Evolutionary conservation across 2,329 filamentous ascomycete genomes (phyloP).

Genomic region (Amylocarpus encephaloides): DNA sequence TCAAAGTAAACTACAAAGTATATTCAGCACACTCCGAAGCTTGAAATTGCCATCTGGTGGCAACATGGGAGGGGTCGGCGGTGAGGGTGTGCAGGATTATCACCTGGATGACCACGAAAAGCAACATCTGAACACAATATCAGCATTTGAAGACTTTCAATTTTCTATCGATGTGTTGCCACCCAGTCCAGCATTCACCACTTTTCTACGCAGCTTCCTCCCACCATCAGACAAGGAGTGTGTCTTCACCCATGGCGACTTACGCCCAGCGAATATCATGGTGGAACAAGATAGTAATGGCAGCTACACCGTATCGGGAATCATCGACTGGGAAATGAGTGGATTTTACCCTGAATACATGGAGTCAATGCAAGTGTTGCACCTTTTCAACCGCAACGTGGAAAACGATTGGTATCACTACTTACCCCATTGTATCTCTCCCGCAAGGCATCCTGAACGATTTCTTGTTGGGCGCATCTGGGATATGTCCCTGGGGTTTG

Average conservation of each 20-base stretch:
- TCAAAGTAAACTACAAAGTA: slow-evolving; percentile 7
- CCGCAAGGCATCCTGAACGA: slow-evolving; percentile 1
- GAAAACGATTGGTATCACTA: slow-evolving; percentile 2
- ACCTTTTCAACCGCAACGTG: slow-evolving; percentile 1
- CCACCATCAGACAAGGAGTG: slow-evolving; percentile 1
- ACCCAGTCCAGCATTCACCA: slow-evolving; percentile 5
- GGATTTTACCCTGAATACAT: slow-evolving; percentile 15
- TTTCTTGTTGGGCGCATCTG: slow-evolving; percentile 3
- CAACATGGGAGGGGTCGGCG: slow-evolving; percentile 5
- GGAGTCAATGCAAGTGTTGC: slow-evolving; percentile 5
- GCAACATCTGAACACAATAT: slow-evolving; percentile 4
- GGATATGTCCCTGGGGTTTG: neutral
- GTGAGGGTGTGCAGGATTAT: slow-evolving; percentile 10
- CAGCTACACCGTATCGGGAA: slow-evolving; percentile 11
- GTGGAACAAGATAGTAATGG: slow-evolving; percentile 7
- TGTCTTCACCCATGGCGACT: slow-evolving; percentile 17
- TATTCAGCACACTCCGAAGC: slow-evolving; percentile 9
- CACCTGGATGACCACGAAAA: slow-evolving; percentile 6
- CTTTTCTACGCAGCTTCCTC: slow-evolving; percentile 12
- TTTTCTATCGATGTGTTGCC: slow-evolving; percentile 12
- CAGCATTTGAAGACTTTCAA: slow-evolving; percentile 14
- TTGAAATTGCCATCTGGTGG: neutral
- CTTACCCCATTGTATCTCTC: neutral
- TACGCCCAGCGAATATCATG: slow-evolving; percentile 16
- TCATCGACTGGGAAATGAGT: slow-evolving; percentile 16